These are phyloP conservation scores for Termitomyces sp. DNA, from an alignment of 768 basidiomycete species.

Conservation along the genomic window DNA sequence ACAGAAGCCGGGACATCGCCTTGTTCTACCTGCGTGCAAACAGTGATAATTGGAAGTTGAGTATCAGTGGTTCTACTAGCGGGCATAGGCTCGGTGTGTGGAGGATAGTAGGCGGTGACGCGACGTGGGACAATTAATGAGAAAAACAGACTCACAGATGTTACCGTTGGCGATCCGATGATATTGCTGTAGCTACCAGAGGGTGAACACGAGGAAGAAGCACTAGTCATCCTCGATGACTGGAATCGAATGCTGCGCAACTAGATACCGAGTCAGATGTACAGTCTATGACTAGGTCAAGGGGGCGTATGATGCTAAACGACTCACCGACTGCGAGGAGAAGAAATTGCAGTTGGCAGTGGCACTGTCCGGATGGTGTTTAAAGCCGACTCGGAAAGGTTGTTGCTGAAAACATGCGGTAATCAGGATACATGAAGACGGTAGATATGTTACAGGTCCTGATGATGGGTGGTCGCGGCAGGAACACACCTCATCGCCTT, in stretches of 20 bases:
- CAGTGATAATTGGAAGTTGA: conserved; percentile 17
- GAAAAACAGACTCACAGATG: conserved; percentile 7
- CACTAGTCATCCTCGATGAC: conserved; percentile 4
- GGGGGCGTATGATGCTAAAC: neutral
- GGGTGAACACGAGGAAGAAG: conserved; percentile 6
- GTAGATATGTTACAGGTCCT: conserved; percentile 10
- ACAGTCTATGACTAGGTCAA: neutral
- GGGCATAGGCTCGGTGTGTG: neutral
- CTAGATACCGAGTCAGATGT: conserved; percentile 3
- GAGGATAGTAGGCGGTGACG: neutral
- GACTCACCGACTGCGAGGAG: neutral
- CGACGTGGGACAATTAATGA: neutral
- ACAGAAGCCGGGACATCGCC: conserved; percentile 59
- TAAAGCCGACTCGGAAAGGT: neutral
- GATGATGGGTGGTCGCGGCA: conserved; percentile 6
- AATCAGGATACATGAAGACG: conserved; percentile 6
- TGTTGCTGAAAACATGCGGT: conserved; percentile 7
- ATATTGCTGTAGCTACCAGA: conserved; percentile 10
- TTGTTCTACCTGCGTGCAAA: conserved; percentile 19
- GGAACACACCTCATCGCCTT: conserved; percentile 14
- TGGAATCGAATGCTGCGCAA: conserved; percentile 13
- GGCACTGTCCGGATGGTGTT: neutral
- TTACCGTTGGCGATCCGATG: conserved; percentile 5
- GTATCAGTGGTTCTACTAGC: neutral
- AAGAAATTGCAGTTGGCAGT: neutral